Evolutionary conservation across 2,329 filamentous ascomycete genomes (phyloP), one percentile per base, ranked within the genome.

Genomic region (Clonostachys rhizophaga): DNA sequence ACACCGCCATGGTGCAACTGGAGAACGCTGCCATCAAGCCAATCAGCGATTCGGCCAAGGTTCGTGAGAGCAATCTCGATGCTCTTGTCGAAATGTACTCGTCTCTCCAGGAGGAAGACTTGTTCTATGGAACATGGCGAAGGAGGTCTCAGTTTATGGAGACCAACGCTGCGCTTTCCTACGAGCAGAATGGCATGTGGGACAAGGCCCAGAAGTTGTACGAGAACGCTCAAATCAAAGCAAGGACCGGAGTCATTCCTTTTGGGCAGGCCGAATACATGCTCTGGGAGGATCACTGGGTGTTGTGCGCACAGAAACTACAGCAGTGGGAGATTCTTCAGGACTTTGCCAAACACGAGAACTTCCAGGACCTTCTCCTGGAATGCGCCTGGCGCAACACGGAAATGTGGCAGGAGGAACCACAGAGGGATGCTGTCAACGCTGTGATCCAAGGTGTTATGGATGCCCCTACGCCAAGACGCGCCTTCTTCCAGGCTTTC

Each of bases 211-310:
- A 99, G 69, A 88, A 89, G 60, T 86, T 96, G 72, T 99, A 97
- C 65, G 94, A 99, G 66, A 86, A 86, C 47, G 94, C 95, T 1
- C 95, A 99, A 66, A 90, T 99, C 64, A 99, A 97, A 66, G 94
- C 95, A 41, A 83, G 95, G 42, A 97, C 92, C 1, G 94, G 91
- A 45, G 89, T 92, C n/a, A 83, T 97, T 51, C 92, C 94, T 1
- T 97, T 96, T 66, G 96, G 92, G 1, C 89, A 95, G 58, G 91
- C 86, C 34, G 94, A 99, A 67, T 99, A 99, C 68, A 96, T 95
- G 81, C 79, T 99, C 2, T 99, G 94, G 94, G 94, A 99, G 68
- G 94, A 99, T 61, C 95, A 99, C 58, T 99, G 94, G 94, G 86
- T 99, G 40, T 79, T 96, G 44, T 99, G 94, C 64, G 94, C 92